Percentiles rank a stretch among this genome's conserved stretches.
Evolutionary conservation across 805 yeast species (phyloP).

Genomic region (Lipomyces kockii): DNA sequence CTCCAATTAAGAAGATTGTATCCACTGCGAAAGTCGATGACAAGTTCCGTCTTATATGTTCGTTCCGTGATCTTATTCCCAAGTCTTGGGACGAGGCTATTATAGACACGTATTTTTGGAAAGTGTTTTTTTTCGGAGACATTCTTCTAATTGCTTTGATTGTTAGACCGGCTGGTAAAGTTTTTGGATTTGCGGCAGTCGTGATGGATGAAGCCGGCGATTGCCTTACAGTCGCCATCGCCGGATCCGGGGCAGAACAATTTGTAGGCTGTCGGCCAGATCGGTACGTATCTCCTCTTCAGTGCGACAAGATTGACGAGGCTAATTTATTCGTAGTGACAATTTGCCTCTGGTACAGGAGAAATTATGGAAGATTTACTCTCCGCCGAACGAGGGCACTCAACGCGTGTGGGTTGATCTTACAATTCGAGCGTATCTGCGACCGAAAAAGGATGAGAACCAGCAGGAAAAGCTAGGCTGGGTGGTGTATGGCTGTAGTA

Average conservation of each 20-base stretch:
- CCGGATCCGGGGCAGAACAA: not conserved
- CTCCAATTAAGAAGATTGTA: not conserved
- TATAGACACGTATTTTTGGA: not conserved
- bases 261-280: not conserved
- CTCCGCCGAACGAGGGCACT: not conserved
- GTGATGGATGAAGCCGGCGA: not conserved
- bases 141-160: not conserved
- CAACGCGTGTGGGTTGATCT: not conserved
- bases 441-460: not conserved
- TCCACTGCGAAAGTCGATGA: not conserved
- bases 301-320: not conserved
- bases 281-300: not conserved
- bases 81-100: not conserved
- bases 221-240: not conserved
- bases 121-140: not conserved
- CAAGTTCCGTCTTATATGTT: not conserved
- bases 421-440: not conserved
- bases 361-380: not conserved
- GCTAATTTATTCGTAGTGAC: not conserved
- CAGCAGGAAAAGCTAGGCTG: not conserved
- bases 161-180: not conserved
- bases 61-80: not conserved
- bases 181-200: not conserved
- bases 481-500: not conserved
- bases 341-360: not conserved